Percentiles rank a stretch among this genome's conserved stretches.
These are phyloP conservation scores for Populus euphratica DNA, from an alignment of 345 rosid species.

Conservation along the genomic window DNA sequence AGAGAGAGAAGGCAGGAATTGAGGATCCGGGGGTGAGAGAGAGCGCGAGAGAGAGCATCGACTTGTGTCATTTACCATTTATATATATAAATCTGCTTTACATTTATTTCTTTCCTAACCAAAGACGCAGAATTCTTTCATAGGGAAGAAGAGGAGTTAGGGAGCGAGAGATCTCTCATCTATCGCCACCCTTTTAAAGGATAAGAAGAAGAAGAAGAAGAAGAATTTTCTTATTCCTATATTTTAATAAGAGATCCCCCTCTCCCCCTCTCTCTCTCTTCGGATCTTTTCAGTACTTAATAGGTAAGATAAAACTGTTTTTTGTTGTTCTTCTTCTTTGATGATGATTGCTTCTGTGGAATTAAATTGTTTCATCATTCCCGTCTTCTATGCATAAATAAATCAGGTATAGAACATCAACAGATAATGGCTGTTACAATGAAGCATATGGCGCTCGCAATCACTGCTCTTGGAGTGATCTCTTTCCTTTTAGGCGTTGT, in stretches of 20 bases:
- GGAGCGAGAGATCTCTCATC: neutral
- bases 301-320: too few species aligned
- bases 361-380: neutral
- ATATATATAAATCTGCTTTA: neutral
- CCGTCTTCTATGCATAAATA: neutral
- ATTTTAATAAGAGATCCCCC: neutral
- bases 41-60: neutral
- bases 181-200: neutral
- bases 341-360: too few species aligned
- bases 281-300: too few species aligned
- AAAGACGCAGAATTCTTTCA: neutral
- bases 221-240: neutral
- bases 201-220: too few species aligned
- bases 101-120: neutral
- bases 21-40: neutral
- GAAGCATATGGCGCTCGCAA: constrained; percentile 12
- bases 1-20: neutral
- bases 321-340: too few species aligned
- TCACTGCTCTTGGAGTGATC: constrained; percentile 16
- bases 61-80: neutral
- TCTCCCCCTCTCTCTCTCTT: neutral
- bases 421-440: constrained; percentile 18
- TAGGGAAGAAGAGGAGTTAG: neutral
- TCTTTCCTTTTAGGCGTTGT: constrained; percentile 21
- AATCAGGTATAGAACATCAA: neutral